Conservation (phyloP, 1,139 yeast genomes). For the Candida sp. region DNA sequence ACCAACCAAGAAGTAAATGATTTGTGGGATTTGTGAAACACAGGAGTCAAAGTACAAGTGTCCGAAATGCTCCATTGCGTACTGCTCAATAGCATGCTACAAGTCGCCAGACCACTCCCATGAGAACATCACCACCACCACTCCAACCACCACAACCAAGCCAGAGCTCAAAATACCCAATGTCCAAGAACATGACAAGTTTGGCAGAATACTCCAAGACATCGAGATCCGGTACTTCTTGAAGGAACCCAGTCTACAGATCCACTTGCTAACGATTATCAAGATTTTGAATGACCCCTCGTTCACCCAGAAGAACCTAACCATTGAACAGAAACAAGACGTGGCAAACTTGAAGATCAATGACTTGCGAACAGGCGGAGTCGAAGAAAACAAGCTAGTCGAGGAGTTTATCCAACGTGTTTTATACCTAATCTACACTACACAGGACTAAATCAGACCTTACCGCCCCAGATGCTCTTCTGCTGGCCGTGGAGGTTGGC, state of each 20-base stretch:
- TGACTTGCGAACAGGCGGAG: slow-evolving; percentile 64
- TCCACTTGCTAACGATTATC: slow-evolving; percentile 53
- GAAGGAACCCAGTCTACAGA: slow-evolving; percentile 51
- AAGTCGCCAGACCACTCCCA: slow-evolving; percentile 49
- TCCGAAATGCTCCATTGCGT: slow-evolving; percentile 52
- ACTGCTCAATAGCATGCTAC: slow-evolving; percentile 64
- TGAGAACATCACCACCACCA: slow-evolving; percentile 3
- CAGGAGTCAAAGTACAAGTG: slow-evolving; percentile 60
- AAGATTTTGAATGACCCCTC: slow-evolving; percentile 36
- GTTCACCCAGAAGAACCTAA: slow-evolving; percentile 30
- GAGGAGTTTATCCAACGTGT: slow-evolving; percentile 56
- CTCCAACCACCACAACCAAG: background rate
- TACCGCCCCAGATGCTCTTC: slow-evolving; percentile 29
- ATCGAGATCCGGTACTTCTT: slow-evolving; percentile 45
- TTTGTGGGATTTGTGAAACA: slow-evolving; percentile 40
- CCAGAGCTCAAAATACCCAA: background rate
- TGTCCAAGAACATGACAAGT: slow-evolving; percentile 10
- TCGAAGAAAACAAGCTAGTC: slow-evolving; percentile 64
- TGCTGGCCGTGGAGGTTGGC: slow-evolving; percentile 25
- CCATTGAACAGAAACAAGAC: slow-evolving; percentile 55
- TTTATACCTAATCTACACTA: background rate
- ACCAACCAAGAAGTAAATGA: background rate
- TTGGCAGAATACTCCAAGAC: slow-evolving; percentile 29
- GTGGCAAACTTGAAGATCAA: slow-evolving; percentile 64
- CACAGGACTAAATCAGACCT: slow-evolving; percentile 6